These are phyloP conservation scores for Penicillium pulvis DNA, from an alignment of 495 filamentous ascomycete genomes.

Conservation along the genomic window DNA sequence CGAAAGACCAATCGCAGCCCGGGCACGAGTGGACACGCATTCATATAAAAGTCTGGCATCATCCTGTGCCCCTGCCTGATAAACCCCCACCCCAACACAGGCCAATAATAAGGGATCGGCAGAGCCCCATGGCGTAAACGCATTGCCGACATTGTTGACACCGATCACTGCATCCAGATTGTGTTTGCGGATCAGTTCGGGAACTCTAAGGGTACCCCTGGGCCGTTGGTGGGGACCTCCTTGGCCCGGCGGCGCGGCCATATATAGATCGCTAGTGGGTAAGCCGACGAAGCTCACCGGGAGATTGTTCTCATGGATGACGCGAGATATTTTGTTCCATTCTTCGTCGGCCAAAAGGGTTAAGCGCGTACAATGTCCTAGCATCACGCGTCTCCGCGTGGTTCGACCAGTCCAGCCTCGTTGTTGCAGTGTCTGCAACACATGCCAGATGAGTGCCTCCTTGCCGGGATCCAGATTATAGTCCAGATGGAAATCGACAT, in stretches of 20 bases:
- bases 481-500: slow-evolving; percentile 75
- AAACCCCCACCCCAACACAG: slow-evolving; percentile 65
- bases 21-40: slow-evolving; percentile 61
- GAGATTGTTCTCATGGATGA: slow-evolving; percentile 47
- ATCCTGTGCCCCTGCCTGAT: slow-evolving; percentile 62
- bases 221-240: slow-evolving; percentile 30
- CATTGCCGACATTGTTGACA: slow-evolving; percentile 79
- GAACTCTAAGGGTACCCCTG: slow-evolving; percentile 64
- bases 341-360: slow-evolving; percentile 56
- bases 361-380: slow-evolving; percentile 72
- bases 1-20: slow-evolving; percentile 38
- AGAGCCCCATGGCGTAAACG: slow-evolving; percentile 74
- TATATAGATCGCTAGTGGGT: slow-evolving; percentile 73
- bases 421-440: slow-evolving; percentile 50
- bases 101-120: slow-evolving; percentile 69
- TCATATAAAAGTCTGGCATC: slow-evolving; percentile 64
- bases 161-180: slow-evolving; percentile 61
- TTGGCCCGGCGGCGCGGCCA: slow-evolving; percentile 57
- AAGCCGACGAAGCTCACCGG: slow-evolving; percentile 71
- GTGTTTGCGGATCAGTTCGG: slow-evolving; percentile 63
- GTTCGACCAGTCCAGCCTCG: slow-evolving; percentile 45
- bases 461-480: slow-evolving; percentile 59
- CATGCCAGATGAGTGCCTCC: slow-evolving; percentile 54
- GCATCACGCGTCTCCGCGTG: slow-evolving; percentile 53
- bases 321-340: slow-evolving; percentile 48